Conservation (phyloP, 345 rosid species). For the Rhizophora mangle region DNA sequence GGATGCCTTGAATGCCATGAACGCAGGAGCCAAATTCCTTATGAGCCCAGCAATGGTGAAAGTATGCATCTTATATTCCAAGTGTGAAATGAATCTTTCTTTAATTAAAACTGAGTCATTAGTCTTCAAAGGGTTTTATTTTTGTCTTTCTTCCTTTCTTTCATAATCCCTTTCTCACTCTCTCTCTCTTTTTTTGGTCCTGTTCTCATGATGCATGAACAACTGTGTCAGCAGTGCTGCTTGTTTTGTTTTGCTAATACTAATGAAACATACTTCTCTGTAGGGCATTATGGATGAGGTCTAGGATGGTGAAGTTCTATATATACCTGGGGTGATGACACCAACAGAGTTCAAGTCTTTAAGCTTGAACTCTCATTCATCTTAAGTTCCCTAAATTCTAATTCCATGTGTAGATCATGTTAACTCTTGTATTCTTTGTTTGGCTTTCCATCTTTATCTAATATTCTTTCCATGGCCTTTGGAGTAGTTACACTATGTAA, state of each 20-base stretch:
- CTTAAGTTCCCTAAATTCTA: too few species aligned
- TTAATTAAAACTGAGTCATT: not conserved
- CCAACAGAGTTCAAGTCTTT: conserved; percentile 45
- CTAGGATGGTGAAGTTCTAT: conserved; percentile 33
- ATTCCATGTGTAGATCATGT: too few species aligned
- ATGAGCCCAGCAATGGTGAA: conserved; percentile 54
- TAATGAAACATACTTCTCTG: conserved; percentile 15
- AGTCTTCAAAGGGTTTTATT: not conserved
- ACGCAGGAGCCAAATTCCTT: conserved; percentile 53
- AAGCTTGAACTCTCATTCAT: not conserved
- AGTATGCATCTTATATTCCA: conserved; percentile 21
- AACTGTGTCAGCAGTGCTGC: not conserved
- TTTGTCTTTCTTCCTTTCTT: not conserved
- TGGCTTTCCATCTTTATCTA: not conserved
- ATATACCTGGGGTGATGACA: conserved; percentile 66
- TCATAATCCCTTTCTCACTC: not conserved
- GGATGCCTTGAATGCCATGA: conserved; percentile 44
- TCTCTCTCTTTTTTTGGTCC: not conserved
- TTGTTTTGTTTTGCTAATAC: not conserved
- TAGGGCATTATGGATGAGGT: conserved; percentile 43
- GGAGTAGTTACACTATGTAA: too few species aligned
- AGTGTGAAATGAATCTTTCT: not conserved
- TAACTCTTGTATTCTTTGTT: not conserved
- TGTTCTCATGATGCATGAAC: too few species aligned
- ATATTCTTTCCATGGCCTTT: too few species aligned